Evolutionary conservation across 179 eudicot species (phyloP).

Genomic region (Gypsophila paniculata): DNA sequence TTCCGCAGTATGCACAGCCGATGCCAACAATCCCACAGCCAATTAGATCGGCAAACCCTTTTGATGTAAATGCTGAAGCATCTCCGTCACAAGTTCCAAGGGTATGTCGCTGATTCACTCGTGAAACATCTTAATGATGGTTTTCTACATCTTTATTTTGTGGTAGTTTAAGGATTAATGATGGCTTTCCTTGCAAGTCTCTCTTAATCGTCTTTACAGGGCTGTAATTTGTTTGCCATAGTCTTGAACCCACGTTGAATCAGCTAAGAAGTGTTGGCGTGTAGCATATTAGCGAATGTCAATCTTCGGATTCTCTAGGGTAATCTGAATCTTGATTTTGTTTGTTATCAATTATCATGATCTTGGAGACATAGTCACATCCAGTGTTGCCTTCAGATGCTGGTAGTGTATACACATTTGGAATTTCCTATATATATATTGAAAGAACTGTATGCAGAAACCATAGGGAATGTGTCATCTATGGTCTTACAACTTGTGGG

Average conservation of each 20-base stretch:
- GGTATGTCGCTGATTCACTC: constrained; percentile 35
- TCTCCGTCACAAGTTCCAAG: constrained; percentile 52
- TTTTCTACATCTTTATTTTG: not conserved
- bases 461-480: not conserved
- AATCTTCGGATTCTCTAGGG: not conserved
- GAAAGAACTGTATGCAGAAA: constrained; percentile 4
- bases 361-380: not conserved
- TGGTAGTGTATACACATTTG: not conserved
- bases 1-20: constrained; percentile 39
- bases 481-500: constrained; percentile 5
- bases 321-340: constrained; percentile 3
- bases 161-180: not conserved
- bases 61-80: constrained; percentile 54
- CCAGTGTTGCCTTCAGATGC: not conserved
- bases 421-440: not conserved
- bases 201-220: not conserved
- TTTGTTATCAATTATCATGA: not conserved
- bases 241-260: not conserved
- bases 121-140: not conserved
- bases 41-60: constrained; percentile 63
- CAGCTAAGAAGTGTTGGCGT: not conserved
- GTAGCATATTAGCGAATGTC: not conserved
- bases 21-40: constrained; percentile 44
- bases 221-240: not conserved
- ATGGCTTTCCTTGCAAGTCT: not conserved